These are phyloP conservation scores for Pythium scleroteichum DNA, from an alignment of 352 stramenopile genomes.

Conservation along the genomic window DNA sequence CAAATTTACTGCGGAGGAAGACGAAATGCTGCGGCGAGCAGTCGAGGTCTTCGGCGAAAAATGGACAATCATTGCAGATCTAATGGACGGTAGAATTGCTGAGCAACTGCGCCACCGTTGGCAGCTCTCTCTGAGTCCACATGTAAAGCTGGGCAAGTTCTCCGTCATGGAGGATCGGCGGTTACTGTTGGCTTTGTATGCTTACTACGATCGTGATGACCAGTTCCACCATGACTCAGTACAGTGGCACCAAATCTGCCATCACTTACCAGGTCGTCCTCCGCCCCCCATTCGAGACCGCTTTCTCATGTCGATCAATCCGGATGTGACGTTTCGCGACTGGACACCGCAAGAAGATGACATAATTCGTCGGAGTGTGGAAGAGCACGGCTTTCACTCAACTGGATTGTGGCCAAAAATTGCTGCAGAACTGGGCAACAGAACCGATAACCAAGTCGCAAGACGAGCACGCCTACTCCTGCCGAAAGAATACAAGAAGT, in stretches of 20 bases:
- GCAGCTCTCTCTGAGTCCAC: slow-evolving; percentile 64
- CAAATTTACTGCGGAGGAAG: slow-evolving; percentile 34
- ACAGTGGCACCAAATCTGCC: slow-evolving; percentile 63
- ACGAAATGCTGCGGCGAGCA: slow-evolving; percentile 26
- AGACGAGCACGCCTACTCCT: slow-evolving; percentile 18
- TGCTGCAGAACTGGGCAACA: slow-evolving; percentile 27
- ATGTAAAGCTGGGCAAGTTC: slow-evolving; percentile 71
- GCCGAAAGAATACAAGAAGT: slow-evolving; percentile 17
- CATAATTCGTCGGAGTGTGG: slow-evolving; percentile 37
- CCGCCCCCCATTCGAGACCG: slow-evolving; percentile 61
- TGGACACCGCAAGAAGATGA: slow-evolving; percentile 61
- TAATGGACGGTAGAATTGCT: slow-evolving; percentile 67
- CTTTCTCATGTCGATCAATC: slow-evolving; percentile 70
- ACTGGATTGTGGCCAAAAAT: slow-evolving; percentile 26
- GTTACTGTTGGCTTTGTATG: slow-evolving; percentile 55
- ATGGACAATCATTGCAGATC: slow-evolving; percentile 76
- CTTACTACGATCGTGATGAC: slow-evolving; percentile 43
- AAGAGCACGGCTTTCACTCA: slow-evolving; percentile 18
- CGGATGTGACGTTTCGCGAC: slow-evolving; percentile 56
- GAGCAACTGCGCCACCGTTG: slow-evolving; percentile 80
- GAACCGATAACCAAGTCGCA: slow-evolving; percentile 32
- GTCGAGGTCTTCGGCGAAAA: slow-evolving; percentile 73
- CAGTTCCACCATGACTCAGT: slow-evolving; percentile 52
- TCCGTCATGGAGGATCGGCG: slow-evolving; percentile 71
- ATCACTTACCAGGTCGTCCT: slow-evolving; percentile 57